Conservation (phyloP, 176 grass and related monocot species). For the Melocanna baccifera region DNA sequence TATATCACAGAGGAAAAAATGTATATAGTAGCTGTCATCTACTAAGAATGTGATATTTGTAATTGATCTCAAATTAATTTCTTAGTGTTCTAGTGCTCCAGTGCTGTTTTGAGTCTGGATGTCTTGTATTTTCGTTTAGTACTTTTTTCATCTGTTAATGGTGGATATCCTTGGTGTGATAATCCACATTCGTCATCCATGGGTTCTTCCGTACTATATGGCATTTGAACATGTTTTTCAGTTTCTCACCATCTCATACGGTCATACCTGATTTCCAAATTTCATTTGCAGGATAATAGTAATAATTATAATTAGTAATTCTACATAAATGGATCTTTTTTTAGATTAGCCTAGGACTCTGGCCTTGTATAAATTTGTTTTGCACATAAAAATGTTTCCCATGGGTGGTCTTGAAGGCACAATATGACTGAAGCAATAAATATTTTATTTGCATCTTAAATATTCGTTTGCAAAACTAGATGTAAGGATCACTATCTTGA, state of each 20-base stretch:
- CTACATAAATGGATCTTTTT: background rate
- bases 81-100: background rate
- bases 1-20: background rate
- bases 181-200: background rate
- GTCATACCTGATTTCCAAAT: background rate
- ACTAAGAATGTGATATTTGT: background rate
- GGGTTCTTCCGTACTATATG: background rate
- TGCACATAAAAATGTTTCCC: background rate
- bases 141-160: background rate
- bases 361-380: background rate
- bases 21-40: background rate
- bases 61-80: background rate
- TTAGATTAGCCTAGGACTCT: background rate
- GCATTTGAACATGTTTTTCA: background rate
- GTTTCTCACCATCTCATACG: background rate
- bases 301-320: constrained; percentile 4
- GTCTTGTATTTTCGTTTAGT: background rate
- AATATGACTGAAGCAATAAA: background rate
- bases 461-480: background rate
- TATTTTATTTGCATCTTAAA: background rate
- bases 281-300: background rate
- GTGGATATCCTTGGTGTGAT: background rate
- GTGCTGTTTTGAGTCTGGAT: background rate
- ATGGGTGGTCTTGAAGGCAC: background rate
- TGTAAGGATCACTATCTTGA: background rate